Evolutionary conservation across 495 filamentous ascomycete species (phyloP), one percentile per base, ranked within the genome.

Genomic region (Evansstolkia leycettana): DNA sequence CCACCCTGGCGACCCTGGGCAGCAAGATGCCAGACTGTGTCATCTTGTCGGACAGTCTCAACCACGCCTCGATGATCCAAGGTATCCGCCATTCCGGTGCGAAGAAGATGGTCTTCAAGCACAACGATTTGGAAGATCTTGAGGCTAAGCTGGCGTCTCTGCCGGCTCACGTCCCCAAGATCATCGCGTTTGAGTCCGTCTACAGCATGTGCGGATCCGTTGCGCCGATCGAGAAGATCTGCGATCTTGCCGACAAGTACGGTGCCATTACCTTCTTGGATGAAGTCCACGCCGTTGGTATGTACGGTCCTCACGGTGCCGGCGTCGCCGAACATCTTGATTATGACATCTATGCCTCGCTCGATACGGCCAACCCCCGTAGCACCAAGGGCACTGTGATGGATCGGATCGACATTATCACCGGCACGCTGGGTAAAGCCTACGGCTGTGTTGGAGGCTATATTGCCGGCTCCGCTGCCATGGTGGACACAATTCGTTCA

Each of bases 121-220:
- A 98, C 63, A 98, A 98, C 42, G 90, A 98, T 50, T 48, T 95
- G 18, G 71, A 66, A 8, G 92, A 98, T 43, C 69, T 98, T 5
- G 90, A 98, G 60, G 65, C 70, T 30, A 96, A 98, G 51, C 69
- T 98, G 37, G 87, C 87, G 3, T 80, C 85, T 11, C 70, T 98
- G 20, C 86, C 89, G 0, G 54, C 78, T 2, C 67, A 87, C 29
- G 70, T 84, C 18, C 90, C 90, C 29, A 98, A 98, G 70, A 93
- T 98, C 40, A 98, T 98, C 42, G 90, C 90, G 13, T 98, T 96
- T 44, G 90, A 98, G 61, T 92, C 83, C 12, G 90, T 98, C 16
- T 98, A 98, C 61, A 90, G 83, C 64, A 98, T 98, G 90, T 98
- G 92, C 58, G 90, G 90, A 40, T 92, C 84, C 15, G 82, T 98